phyloP scores from a whole-genome alignment of 306 rosid genomes.

The Cicer arietinum region DNA sequence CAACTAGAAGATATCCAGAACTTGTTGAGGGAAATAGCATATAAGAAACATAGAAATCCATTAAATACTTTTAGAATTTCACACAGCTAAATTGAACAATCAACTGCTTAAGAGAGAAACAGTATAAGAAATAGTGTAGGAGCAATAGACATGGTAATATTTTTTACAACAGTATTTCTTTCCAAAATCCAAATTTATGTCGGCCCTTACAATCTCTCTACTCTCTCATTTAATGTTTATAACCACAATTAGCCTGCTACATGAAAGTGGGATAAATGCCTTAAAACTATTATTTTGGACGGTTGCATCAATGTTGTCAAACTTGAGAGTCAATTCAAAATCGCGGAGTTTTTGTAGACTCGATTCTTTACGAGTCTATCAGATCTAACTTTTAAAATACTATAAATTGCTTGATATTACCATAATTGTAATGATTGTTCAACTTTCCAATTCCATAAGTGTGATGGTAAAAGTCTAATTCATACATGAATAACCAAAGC shows the following conservation, averaged over 20 bases:
- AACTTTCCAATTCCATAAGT: not conserved
- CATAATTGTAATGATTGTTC: not conserved
- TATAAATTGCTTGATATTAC: not conserved
- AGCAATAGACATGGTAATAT: too few relatives aligned
- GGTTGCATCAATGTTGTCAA: not conserved
- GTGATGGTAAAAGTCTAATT: not conserved
- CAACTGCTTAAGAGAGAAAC: too few relatives aligned
- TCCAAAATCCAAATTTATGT: too few relatives aligned
- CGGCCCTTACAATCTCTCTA: too few relatives aligned
- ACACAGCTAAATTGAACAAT: not conserved
- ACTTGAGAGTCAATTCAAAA: not conserved
- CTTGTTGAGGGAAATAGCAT: slow-evolving; percentile 20
- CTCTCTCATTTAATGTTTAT: too few relatives aligned
- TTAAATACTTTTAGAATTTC: slow-evolving; percentile 27
- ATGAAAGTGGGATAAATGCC: too few relatives aligned
- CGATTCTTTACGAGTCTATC: too few relatives aligned
- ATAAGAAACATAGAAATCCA: slow-evolving; percentile 25
- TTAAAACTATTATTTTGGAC: too few relatives aligned
- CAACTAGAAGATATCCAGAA: slow-evolving; percentile 10
- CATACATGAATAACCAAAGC: slow-evolving; percentile 8
- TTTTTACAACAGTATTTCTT: too few relatives aligned
- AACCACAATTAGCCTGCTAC: too few relatives aligned
- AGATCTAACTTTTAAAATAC: not conserved
- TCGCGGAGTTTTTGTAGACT: not conserved
- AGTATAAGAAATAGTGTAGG: too few relatives aligned